phyloP scores from a whole-genome alignment of 2,329 filamentous ascomycete genomes.

The Juglanconis oblonga region DNA sequence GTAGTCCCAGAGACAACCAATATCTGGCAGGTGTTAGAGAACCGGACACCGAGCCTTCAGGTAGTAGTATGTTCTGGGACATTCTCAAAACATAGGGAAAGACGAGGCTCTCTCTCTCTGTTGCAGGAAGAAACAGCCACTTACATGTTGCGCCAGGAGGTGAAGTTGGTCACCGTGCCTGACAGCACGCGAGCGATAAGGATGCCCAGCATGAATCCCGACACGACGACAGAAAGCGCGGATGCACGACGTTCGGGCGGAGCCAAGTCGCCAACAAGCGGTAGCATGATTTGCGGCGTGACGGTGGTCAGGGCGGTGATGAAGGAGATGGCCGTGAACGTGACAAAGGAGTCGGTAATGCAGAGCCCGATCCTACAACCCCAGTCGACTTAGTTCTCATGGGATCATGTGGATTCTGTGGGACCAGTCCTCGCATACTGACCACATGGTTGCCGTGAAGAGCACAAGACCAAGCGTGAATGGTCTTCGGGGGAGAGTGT shows the following conservation, averaged over 20 bases:
- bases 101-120: no score
- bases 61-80: neutral
- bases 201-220: conserved; percentile 69
- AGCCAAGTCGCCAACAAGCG: conserved; percentile 71
- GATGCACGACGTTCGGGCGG: conserved; percentile 64
- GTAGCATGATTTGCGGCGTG: conserved; percentile 73
- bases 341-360: conserved; percentile 58
- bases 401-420: neutral
- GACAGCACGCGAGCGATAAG: conserved; percentile 70
- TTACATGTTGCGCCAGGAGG: conserved; percentile 67
- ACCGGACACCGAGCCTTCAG: neutral
- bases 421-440: conserved; percentile 23
- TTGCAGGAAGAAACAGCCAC: neutral
- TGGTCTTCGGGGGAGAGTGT: conserved; percentile 60
- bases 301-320: conserved; percentile 69
- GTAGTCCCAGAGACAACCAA: conserved; percentile 68
- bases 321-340: conserved; percentile 68
- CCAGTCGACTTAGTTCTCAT: no score
- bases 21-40: conserved; percentile 28
- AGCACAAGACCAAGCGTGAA: conserved; percentile 65
- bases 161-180: conserved; percentile 68
- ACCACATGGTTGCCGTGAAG: conserved; percentile 63
- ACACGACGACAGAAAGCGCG: conserved; percentile 68
- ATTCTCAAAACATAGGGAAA: no score
- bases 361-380: conserved; percentile 64